Percentiles rank a stretch among this genome's conserved stretches.
Conservation (phyloP, 257 asterid species). For the Asclepias syriaca region DNA sequence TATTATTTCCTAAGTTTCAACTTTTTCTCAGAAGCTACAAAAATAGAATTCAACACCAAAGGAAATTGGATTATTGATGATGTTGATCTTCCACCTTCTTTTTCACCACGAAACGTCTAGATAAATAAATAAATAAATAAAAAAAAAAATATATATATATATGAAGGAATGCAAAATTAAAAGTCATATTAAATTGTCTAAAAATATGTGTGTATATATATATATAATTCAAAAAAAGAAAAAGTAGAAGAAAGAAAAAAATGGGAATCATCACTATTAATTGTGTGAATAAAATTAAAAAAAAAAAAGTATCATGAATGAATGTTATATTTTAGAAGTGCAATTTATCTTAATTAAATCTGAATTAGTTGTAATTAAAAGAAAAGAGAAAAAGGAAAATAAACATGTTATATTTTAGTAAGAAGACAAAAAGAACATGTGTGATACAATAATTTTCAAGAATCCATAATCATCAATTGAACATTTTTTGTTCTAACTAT, state of each 20-base stretch:
- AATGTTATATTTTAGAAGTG: too few relatives aligned
- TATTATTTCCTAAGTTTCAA: background rate
- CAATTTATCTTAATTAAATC: too few relatives aligned
- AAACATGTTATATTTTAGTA: too few relatives aligned
- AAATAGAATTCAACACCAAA: background rate
- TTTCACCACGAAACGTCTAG: background rate
- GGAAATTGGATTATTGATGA: background rate
- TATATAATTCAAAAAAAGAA: background rate
- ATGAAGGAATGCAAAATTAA: too few relatives aligned
- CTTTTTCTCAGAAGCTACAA: background rate
- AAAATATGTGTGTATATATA: too few relatives aligned
- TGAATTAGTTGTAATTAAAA: too few relatives aligned
- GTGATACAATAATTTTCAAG: background rate
- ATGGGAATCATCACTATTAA: slow-evolving; percentile 1
- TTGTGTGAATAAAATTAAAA: background rate
- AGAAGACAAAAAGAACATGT: background rate
- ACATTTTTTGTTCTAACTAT: background rate
- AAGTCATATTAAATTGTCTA: too few relatives aligned
- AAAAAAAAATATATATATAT: too few relatives aligned
- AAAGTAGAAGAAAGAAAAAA: background rate
- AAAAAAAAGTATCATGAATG: too few relatives aligned
- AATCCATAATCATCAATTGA: background rate
- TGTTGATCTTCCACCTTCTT: background rate
- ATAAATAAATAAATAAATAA: too few relatives aligned
- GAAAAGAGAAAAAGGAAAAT: too few relatives aligned